Evolutionary conservation across 306 rosid genomes (phyloP).

Genomic region (Rubus idaeus): DNA sequence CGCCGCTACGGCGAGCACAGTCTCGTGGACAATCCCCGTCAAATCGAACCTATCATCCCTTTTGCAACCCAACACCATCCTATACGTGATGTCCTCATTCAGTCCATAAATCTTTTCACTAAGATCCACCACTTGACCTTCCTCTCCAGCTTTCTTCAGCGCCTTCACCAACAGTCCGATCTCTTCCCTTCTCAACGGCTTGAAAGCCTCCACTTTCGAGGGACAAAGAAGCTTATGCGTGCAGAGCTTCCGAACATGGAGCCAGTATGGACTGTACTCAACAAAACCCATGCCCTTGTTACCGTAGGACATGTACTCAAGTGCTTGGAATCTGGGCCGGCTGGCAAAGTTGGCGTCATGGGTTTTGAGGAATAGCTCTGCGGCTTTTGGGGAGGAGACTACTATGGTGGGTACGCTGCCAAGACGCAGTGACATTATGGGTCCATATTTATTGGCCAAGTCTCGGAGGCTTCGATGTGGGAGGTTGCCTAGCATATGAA

Average conservation of each 20-base stretch:
- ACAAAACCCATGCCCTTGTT: slow-evolving; percentile 18
- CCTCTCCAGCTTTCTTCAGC: slow-evolving; percentile 12
- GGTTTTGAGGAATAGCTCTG: not conserved
- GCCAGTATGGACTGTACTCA: slow-evolving; percentile 30
- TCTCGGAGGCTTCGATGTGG: no score
- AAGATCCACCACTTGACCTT: slow-evolving; percentile 26
- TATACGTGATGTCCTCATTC: not conserved
- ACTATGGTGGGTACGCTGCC: slow-evolving; percentile 36
- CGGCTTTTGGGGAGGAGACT: slow-evolving; percentile 1
- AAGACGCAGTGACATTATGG: slow-evolving; percentile 43
- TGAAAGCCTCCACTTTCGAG: not conserved
- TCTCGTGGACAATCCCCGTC: slow-evolving; percentile 20
- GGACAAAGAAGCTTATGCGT: slow-evolving; percentile 25
- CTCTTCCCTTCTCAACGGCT: not conserved
- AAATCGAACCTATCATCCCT: slow-evolving; percentile 16
- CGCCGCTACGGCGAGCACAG: not conserved
- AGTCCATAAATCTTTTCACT: slow-evolving; percentile 1
- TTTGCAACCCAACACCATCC: not conserved
- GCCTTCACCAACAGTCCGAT: not conserved
- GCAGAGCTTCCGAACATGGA: slow-evolving; percentile 33
- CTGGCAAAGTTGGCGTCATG: not conserved
- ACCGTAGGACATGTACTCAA: slow-evolving; percentile 21
- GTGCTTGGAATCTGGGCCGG: slow-evolving; percentile 8
- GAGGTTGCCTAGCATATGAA: no score
- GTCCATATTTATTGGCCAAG: slow-evolving; percentile 26